These are phyloP conservation scores for Fusarium subglutinans DNA, from an alignment of 2,329 filamentous ascomycete species.

Conservation along the genomic window DNA sequence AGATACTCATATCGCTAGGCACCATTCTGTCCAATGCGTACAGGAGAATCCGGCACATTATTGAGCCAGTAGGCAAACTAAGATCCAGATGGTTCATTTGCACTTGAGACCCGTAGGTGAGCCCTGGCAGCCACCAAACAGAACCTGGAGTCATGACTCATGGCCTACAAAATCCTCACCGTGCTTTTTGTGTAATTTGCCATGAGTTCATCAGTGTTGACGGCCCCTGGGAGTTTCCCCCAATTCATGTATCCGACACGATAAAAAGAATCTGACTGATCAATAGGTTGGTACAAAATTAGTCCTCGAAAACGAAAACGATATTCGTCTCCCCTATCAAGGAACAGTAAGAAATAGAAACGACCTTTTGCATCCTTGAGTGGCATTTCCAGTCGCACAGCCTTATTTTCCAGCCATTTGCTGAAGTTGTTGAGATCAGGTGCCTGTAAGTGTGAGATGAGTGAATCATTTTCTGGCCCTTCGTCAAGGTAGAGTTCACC, in stretches of 20 bases:
- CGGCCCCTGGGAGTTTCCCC: background rate
- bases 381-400: background rate
- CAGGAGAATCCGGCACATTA: fast-evolving
- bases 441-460: background rate
- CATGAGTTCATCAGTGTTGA: background rate
- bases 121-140: fast-evolving
- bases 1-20: too few species aligned
- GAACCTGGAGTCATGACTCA: fast-evolving
- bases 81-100: background rate
- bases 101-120: background rate
- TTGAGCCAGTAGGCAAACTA: fast-evolving
- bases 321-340: background rate
- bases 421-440: background rate
- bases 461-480: background rate
- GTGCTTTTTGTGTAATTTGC: background rate
- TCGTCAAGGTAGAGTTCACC: background rate
- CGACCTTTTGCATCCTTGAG: background rate
- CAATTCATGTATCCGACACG: background rate
- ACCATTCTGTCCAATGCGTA: fast-evolving
- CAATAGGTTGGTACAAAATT: background rate
- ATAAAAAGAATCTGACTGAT: background rate
- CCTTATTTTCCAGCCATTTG: background rate
- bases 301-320: background rate
- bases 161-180: background rate
- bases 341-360: background rate